Conservation (phyloP, 2,329 filamentous ascomycete species). For the Colletotrichum zoysiae region DNA sequence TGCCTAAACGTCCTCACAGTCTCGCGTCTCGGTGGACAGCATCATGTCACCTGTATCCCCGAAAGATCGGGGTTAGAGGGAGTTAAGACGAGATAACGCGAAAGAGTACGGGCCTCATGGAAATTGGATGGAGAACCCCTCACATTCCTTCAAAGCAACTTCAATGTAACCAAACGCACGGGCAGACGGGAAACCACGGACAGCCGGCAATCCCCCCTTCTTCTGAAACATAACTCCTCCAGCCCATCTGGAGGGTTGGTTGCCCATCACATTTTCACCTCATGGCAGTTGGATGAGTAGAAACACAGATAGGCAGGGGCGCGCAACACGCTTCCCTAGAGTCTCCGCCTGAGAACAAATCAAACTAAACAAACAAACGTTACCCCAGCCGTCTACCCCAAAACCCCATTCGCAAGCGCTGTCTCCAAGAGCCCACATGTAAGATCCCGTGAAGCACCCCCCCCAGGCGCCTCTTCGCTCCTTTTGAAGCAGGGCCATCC, state of each 20-base stretch:
- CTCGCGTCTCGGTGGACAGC: not conserved
- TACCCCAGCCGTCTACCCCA: not conserved
- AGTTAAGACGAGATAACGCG: not conserved
- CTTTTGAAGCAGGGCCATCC: slow-evolving; percentile 27
- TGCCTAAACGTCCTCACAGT: slow-evolving; percentile 43
- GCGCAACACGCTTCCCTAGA: not conserved
- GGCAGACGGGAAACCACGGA: slow-evolving; percentile 11
- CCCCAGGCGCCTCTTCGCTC: slow-evolving; percentile 1
- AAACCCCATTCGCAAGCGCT: not conserved
- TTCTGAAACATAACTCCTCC: slow-evolving; percentile 24
- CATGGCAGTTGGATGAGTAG: not conserved
- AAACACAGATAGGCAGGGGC: not conserved
- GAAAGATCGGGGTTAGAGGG: not conserved
- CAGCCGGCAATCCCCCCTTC: slow-evolving; percentile 16
- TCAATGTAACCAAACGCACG: slow-evolving; percentile 21
- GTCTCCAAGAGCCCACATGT: not conserved
- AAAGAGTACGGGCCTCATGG: slow-evolving; percentile 1
- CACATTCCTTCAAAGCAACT: slow-evolving; percentile 31
- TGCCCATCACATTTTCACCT: not conserved
- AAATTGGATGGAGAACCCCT: slow-evolving; percentile 18
- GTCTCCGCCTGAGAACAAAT: slow-evolving; percentile 7
- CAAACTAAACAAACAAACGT: slow-evolving; percentile 11
- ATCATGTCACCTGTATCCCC: not conserved
- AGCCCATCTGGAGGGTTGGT: slow-evolving; percentile 15
- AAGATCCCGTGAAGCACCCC: not conserved